Base-by-base conservation (phyloP, 2,329 filamentous ascomycete species). In the Cryphonectria parasitica region DNA sequence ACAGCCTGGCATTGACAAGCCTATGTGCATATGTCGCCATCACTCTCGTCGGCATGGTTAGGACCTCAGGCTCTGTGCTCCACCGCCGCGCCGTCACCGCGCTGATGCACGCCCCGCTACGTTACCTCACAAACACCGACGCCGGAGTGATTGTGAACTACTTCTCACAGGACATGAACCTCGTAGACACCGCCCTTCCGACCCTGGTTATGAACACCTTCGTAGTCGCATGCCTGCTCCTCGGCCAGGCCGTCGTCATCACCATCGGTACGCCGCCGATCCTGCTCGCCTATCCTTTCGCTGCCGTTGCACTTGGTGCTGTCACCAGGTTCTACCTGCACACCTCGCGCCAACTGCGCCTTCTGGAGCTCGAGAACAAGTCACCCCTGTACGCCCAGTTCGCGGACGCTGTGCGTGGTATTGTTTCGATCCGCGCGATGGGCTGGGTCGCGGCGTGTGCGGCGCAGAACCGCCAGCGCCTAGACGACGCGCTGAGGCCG, bases 401-500 rank as follows among this genome's bases (percentile, higher is more conserved):
- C 71, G 78, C 82, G 5, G 85, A 87, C 73, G 83, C 82, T 3
- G 76, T 85, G 2, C 80, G 82, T 43, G 86, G 86, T 1, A 77
- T 86, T 5, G 79, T 79, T 0, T 87, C 84, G 3, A 76, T 88
- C 25, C 80, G 86, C 25, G 84, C 85, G 7, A 87, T 86, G 73
- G 82, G 83, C 6, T 88, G 85, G 82, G 75, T 82, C 54, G 73
- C 77, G 4, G 77, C 79, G 7, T 81, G 84, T 71, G 76, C 80
- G 28, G 75, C 81, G 34, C 82, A 82, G 70, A 86, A 85, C 69
- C 75, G 79, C 17, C 72, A 75, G 28, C 77, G 86, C 0, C 76
- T 88, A 5, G 82, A 87, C 71, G 79, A 78, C 13, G 86, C 84
- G 3, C 86, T 87, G 71, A 76, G 82, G 39, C 86, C 86, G 2